Conservation (phyloP, 306 rosid species). For the Fragaria iinumae region DNA sequence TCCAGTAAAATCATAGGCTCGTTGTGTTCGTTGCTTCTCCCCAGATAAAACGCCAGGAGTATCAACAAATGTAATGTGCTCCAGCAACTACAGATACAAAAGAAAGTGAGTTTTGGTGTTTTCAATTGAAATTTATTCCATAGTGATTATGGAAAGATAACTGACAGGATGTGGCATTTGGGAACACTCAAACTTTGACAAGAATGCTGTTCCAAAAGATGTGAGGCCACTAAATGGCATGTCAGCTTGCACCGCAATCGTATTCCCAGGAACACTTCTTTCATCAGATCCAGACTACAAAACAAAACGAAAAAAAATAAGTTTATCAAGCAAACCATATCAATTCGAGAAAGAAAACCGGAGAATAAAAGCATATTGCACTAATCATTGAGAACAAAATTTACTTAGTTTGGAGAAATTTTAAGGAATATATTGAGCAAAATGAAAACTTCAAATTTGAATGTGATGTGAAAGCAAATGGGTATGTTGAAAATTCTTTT, state of each 20-base stretch:
- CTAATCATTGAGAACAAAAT: not conserved
- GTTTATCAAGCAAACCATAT: not conserved
- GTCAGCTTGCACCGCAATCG: constrained; percentile 94
- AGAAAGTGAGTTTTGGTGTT: constrained; percentile 15
- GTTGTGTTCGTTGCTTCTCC: constrained; percentile 89
- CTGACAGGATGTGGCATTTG: constrained; percentile 96
- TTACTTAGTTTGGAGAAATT: not conserved
- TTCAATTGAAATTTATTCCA: constrained; percentile 10
- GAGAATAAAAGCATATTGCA: not conserved
- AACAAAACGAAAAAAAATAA: not conserved
- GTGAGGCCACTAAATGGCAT: constrained; percentile 94
- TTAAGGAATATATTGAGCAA: not conserved
- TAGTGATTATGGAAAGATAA: constrained; percentile 14
- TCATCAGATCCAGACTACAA: constrained; percentile 87
- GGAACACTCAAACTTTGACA: constrained; percentile 95
- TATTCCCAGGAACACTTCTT: constrained; percentile 97
- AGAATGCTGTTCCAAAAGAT: constrained; percentile 76
- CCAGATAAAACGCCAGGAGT: constrained; percentile 98
- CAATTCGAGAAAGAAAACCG: not conserved
- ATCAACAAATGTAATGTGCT: constrained; percentile 88
- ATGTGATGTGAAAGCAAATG: not conserved
- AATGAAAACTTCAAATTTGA: not conserved
- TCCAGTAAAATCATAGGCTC: constrained; percentile 85
- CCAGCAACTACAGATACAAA: constrained; percentile 54
- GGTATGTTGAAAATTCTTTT: not conserved